Evolutionary conservation across 495 filamentous ascomycete genomes (phyloP).

Genomic region (Penicillium salamii): DNA sequence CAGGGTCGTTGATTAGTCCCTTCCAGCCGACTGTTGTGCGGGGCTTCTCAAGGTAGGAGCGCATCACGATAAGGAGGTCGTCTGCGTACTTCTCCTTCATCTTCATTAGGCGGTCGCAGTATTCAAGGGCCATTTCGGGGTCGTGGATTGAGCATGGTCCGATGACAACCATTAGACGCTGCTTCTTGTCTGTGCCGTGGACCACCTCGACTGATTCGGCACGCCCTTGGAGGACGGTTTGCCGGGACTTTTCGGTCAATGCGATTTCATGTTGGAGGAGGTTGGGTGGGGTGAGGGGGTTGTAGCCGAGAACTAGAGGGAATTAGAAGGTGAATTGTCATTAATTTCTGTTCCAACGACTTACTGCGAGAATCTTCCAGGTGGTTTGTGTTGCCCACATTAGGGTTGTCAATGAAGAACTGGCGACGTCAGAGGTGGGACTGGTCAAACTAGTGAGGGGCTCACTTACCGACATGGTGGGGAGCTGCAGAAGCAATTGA

Average conservation of each 20-base stretch:
- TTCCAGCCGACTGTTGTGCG: constrained; percentile 99
- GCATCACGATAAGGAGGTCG: constrained; percentile 94
- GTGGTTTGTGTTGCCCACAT: constrained; percentile 75
- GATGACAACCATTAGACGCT: constrained; percentile 85
- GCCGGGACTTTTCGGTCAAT: constrained; percentile 71
- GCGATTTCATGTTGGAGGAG: constrained; percentile 94
- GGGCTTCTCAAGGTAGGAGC: constrained; percentile 97
- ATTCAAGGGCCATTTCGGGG: constrained; percentile 85
- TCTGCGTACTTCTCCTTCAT: constrained; percentile 87
- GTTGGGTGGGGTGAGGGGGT: constrained; percentile 88
- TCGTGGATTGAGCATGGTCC: constrained; percentile 99
- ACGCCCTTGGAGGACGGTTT: constrained; percentile 77
- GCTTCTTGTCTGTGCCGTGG: constrained; percentile 69
- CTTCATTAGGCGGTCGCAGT: constrained; percentile 78
- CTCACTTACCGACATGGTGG: constrained; percentile 45
- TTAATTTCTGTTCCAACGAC: too few relatives aligned
- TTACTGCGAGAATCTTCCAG: constrained; percentile 92
- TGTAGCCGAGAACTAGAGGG: constrained; percentile 75
- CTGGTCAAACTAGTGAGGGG: constrained; percentile 16
- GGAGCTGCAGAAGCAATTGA: constrained; percentile 1
- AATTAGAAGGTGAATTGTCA: constrained; percentile 3
- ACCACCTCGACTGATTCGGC: constrained; percentile 79
- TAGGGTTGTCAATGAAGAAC: constrained; percentile 89
- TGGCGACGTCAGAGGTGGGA: constrained; percentile 20
- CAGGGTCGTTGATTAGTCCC: constrained; percentile 97